A percentile compares a stretch with the other conserved stretches of the same genome.
Evolutionary conservation across 1,284 basidiomycete species (phyloP).

Genomic region (Heterobasidion occidentale): DNA sequence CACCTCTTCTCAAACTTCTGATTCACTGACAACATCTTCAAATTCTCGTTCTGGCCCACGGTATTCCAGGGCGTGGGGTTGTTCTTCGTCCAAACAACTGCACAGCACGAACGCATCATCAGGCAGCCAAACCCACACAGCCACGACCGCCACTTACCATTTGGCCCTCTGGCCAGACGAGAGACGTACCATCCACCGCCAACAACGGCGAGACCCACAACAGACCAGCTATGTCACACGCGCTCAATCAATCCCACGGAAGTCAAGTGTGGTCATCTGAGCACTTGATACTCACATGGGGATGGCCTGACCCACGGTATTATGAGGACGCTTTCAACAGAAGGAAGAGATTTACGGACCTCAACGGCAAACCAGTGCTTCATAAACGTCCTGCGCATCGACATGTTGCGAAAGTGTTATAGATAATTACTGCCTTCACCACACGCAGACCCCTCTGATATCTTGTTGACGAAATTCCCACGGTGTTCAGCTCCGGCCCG

Average conservation of each 20-base stretch:
- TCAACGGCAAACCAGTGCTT: constrained; percentile 80
- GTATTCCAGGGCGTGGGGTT: constrained; percentile 80
- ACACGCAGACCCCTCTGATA: neutral
- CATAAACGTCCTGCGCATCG: constrained; percentile 35
- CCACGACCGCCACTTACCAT: constrained; percentile 34
- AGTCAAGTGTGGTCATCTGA: neutral
- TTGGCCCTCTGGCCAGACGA: constrained; percentile 65
- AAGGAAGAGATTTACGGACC: constrained; percentile 32
- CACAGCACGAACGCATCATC: neutral
- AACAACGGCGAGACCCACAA: constrained; percentile 55
- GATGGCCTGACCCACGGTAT: constrained; percentile 44
- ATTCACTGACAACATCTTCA: constrained; percentile 62
- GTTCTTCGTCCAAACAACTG: constrained; percentile 73
- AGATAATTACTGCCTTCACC: neutral
- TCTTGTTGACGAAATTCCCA: neutral
- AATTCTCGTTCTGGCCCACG: constrained; percentile 63
- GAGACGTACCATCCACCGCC: constrained; percentile 68
- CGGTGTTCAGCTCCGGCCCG: neutral
- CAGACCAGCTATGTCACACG: constrained; percentile 45
- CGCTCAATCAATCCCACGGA: neutral
- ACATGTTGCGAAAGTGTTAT: constrained; percentile 15
- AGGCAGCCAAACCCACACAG: neutral
- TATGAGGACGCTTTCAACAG: neutral
- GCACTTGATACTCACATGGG: constrained; percentile 53
- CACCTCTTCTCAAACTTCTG: constrained; percentile 69